Conservation (phyloP, 768 basidiomycete genomes). For the Termitomyces titanicus region DNA sequence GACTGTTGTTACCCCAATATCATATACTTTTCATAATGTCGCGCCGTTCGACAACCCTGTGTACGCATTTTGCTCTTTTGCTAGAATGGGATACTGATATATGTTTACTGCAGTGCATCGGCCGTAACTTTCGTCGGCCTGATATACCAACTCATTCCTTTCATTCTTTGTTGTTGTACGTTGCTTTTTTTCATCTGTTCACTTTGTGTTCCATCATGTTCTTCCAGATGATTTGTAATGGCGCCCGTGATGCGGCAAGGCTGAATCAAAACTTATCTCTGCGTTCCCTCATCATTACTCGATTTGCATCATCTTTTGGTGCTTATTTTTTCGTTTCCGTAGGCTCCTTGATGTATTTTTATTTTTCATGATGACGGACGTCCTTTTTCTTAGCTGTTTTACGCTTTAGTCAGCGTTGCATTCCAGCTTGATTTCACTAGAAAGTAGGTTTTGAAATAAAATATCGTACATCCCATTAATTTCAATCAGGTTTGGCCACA, state of each 20-base stretch:
- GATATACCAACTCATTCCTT: conserved; percentile 47
- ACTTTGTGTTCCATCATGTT: not conserved
- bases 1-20: conserved; percentile 45
- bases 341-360: conserved; percentile 1
- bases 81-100: not conserved
- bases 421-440: conserved; percentile 56
- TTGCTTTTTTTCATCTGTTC: conserved; percentile 1
- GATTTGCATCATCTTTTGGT: conserved; percentile 25
- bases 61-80: conserved; percentile 29
- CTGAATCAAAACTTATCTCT: conserved; percentile 23
- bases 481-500: conserved; percentile 36
- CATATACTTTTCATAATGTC: conserved; percentile 45
- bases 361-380: not conserved
- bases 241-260: conserved; percentile 29
- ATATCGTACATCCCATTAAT: not conserved
- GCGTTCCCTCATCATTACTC: conserved; percentile 27
- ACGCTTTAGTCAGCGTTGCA: conserved; percentile 54
- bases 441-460: conserved; percentile 23
- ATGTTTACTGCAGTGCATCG: conserved; percentile 31
- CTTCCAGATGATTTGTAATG: conserved; percentile 25
- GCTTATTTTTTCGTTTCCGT: conserved; percentile 36
- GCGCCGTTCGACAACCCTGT: conserved; percentile 57
- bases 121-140: conserved; percentile 46
- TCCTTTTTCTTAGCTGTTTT: conserved; percentile 40
- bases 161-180: conserved; percentile 41